These are phyloP conservation scores for Stentor roeselii DNA, from an alignment of 73 alveolate species.

Conservation along the genomic window DNA sequence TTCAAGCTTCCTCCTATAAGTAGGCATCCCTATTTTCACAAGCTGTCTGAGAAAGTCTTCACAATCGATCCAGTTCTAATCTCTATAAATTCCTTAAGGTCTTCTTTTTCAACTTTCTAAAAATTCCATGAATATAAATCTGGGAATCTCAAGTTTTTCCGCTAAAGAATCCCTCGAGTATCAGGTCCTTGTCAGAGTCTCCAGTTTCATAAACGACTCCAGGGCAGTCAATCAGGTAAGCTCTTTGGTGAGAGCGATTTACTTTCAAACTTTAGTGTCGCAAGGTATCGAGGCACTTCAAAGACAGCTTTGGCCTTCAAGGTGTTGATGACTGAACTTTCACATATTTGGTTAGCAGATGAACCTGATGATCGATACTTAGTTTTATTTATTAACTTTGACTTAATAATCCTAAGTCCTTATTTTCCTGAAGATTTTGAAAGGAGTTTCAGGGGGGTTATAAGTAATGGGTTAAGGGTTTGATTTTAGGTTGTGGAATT, in stretches of 20 bases:
- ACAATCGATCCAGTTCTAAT: conserved; percentile 86
- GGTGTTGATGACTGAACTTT: conserved; percentile 97
- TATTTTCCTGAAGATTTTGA: not conserved
- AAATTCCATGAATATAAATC: conserved; percentile 85
- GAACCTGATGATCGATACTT: conserved; percentile 75
- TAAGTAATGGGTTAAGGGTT: too few relatives aligned
- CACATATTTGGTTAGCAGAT: conserved; percentile 99
- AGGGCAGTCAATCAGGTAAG: conserved; percentile 99
- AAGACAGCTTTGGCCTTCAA: conserved; percentile 94
- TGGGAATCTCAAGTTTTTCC: conserved; percentile 97
- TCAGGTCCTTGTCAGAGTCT: conserved; percentile 78
- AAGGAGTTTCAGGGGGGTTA: conserved; percentile 5
- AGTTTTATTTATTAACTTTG: not conserved
- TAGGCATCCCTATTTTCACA: conserved; percentile 92
- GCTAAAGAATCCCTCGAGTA: conserved; percentile 97
- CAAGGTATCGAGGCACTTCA: conserved; percentile 99
- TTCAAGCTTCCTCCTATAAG: conserved; percentile 84
- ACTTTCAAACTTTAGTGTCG: conserved; percentile 99
- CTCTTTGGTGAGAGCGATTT: conserved; percentile 97
- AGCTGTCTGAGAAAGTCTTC: conserved; percentile 95
- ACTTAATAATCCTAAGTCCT: not conserved
- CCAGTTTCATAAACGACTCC: conserved; percentile 98
- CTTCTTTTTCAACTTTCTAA: conserved; percentile 64
- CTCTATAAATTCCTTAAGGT: conserved; percentile 74
- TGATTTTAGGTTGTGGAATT: too few relatives aligned